A percentile compares a stretch with the other conserved stretches of the same genome.
phyloP scores from a whole-genome alignment of 345 rosid genomes.

The Laguncularia racemosa region DNA sequence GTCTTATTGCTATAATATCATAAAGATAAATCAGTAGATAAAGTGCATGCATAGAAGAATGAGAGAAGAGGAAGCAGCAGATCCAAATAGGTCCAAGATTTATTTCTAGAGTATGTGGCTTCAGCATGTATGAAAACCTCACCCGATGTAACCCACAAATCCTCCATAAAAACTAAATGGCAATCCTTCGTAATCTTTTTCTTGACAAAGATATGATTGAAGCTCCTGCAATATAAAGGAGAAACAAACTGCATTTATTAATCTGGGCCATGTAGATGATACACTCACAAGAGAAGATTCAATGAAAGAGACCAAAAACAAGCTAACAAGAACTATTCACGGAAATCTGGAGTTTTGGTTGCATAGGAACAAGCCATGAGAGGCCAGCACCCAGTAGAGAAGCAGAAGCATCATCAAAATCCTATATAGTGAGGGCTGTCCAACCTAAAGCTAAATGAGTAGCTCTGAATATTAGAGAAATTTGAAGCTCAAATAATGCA shows the following conservation, averaged over 20 bases:
- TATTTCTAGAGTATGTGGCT: too few species aligned
- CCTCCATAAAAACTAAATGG: conserved; percentile 95
- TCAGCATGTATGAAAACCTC: conserved; percentile 13
- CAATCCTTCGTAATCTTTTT: conserved; percentile 67
- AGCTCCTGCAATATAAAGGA: conserved; percentile 54
- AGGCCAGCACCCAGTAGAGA: too few species aligned
- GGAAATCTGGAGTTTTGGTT: neutral
- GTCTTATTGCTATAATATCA: too few species aligned
- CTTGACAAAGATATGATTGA: conserved; percentile 45
- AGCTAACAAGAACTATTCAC: neutral
- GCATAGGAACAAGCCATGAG: neutral
- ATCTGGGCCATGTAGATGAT: neutral
- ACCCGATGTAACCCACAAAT: conserved; percentile 91
- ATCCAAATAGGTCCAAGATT: too few species aligned
- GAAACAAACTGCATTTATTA: conserved; percentile 1
- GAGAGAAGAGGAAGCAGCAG: too few species aligned
- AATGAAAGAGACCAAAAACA: neutral
- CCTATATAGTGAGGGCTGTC: too few species aligned
- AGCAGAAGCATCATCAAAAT: too few species aligned
- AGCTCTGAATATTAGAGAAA: too few species aligned
- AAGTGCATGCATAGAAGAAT: too few species aligned
- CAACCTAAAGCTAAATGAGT: too few species aligned
- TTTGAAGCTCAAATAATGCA: too few species aligned
- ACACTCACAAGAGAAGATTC: neutral
- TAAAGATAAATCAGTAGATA: too few species aligned